Evolutionary conservation across 768 basidiomycete genomes (phyloP).

Genomic region (Agaricus blazei): DNA sequence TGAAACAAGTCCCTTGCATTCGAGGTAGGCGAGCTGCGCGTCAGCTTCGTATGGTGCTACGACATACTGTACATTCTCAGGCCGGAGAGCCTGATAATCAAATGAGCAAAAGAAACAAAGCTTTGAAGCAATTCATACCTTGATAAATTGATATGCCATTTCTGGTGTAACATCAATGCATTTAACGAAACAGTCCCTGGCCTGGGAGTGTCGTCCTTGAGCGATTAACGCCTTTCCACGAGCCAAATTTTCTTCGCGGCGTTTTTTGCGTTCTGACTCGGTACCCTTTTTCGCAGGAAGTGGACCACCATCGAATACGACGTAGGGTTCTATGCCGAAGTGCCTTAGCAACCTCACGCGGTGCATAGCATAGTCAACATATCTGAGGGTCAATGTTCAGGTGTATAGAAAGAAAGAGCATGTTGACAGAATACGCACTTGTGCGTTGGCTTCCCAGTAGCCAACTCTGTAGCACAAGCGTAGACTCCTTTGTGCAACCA

Average conservation of each 20-base stretch:
- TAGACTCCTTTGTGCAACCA: slow-evolving; percentile 90
- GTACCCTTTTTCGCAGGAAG: slow-evolving; percentile 93
- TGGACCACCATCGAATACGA: slow-evolving; percentile 96
- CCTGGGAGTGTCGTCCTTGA: slow-evolving; percentile 76
- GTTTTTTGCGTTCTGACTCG: slow-evolving; percentile 71
- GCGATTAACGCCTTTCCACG: slow-evolving; percentile 67
- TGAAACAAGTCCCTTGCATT: slow-evolving; percentile 74
- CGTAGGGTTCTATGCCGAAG: slow-evolving; percentile 78
- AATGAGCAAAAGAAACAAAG: background rate
- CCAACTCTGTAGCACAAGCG: slow-evolving; percentile 86
- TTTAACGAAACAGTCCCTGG: slow-evolving; percentile 85
- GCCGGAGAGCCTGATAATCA: slow-evolving; percentile 65
- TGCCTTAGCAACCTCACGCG: slow-evolving; percentile 82
- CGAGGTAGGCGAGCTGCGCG: slow-evolving; percentile 92
- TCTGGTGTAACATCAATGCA: slow-evolving; percentile 94
- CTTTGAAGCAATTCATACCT: slow-evolving; percentile 42
- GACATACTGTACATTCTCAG: slow-evolving; percentile 76
- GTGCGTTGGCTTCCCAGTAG: slow-evolving; percentile 74
- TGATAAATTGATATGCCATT: slow-evolving; percentile 97
- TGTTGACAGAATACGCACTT: slow-evolving; percentile 53
- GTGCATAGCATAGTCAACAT: slow-evolving; percentile 96
- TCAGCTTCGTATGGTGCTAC: slow-evolving; percentile 99
- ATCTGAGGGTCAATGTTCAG: slow-evolving; percentile 40
- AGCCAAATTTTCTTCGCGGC: slow-evolving; percentile 71
- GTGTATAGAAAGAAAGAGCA: background rate